Conservation (phyloP, 108 stramenopile species). For the Poteriospumella lacustris region DNA sequence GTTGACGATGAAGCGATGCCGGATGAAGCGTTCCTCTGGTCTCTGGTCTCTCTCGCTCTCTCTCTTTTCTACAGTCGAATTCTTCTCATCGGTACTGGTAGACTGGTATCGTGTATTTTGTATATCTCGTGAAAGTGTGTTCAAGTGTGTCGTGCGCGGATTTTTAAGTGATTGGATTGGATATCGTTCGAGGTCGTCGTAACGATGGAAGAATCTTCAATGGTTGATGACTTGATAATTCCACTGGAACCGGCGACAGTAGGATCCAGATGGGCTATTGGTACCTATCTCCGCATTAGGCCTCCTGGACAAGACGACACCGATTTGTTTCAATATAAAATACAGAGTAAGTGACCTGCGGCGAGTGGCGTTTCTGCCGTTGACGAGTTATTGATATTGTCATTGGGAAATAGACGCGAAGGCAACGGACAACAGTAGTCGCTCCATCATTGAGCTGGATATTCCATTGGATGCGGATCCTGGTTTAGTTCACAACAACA, state of each 20-base stretch:
- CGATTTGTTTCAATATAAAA: not conserved
- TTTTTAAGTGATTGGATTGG: too few relatives aligned
- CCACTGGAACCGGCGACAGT: too few relatives aligned
- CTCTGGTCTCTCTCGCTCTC: too few relatives aligned
- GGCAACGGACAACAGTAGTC: not conserved
- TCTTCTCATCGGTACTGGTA: too few relatives aligned
- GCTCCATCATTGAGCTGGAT: not conserved
- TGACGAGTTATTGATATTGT: not conserved
- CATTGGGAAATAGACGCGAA: not conserved
- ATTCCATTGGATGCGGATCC: constrained; percentile 24
- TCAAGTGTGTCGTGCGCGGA: too few relatives aligned
- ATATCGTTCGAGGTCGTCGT: not conserved
- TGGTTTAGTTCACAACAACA: constrained; percentile 28
- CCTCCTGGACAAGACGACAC: not conserved
- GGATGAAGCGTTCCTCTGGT: too few relatives aligned
- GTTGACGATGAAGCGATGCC: too few relatives aligned
- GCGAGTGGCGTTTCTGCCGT: not conserved
- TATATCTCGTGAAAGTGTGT: too few relatives aligned
- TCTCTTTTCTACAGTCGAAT: too few relatives aligned
- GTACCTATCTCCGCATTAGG: not conserved
- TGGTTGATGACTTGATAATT: not conserved
- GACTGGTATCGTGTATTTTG: too few relatives aligned
- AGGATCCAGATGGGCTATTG: not conserved
- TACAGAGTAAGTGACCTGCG: not conserved
- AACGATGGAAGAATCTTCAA: not conserved